These are phyloP conservation scores for Xylaria hypoxylon DNA, from an alignment of 2,329 filamentous ascomycete genomes.

Conservation along the genomic window DNA sequence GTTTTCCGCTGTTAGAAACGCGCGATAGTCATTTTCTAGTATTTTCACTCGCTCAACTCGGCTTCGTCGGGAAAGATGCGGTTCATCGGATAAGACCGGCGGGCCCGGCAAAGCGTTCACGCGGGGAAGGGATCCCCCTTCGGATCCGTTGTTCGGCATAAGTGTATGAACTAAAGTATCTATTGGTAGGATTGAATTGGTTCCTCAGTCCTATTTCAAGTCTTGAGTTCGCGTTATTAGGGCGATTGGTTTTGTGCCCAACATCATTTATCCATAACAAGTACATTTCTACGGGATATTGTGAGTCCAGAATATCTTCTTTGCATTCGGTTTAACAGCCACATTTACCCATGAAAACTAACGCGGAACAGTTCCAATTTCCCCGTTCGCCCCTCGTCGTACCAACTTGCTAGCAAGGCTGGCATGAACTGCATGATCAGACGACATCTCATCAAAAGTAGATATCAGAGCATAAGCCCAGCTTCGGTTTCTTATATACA, in stretches of 20 bases:
- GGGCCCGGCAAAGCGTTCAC: slow-evolving; percentile 36
- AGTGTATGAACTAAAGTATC: slow-evolving; percentile 10
- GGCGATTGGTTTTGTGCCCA: not conserved
- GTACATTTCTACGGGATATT: not conserved
- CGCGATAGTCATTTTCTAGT: not conserved
- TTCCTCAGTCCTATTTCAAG: not conserved
- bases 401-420: not conserved
- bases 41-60: not conserved
- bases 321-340: not conserved
- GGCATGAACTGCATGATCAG: not conserved
- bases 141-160: slow-evolving; percentile 47
- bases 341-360: not conserved
- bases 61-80: slow-evolving; percentile 20
- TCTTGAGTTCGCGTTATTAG: not conserved
- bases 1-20: not conserved
- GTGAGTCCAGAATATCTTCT: not conserved
- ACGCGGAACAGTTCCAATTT: not conserved
- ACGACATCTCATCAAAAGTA: not conserved
- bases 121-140: slow-evolving; percentile 39
- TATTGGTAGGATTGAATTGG: not conserved
- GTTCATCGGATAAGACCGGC: slow-evolving; percentile 33
- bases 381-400: not conserved
- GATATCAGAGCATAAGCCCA: not conserved
- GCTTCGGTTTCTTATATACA: not conserved
- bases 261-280: not conserved